Percentiles rank a stretch among this genome's conserved stretches.
These are phyloP conservation scores for Allantophomopsis lycopodina DNA, from an alignment of 2,329 filamentous ascomycete species.

Conservation along the genomic window DNA sequence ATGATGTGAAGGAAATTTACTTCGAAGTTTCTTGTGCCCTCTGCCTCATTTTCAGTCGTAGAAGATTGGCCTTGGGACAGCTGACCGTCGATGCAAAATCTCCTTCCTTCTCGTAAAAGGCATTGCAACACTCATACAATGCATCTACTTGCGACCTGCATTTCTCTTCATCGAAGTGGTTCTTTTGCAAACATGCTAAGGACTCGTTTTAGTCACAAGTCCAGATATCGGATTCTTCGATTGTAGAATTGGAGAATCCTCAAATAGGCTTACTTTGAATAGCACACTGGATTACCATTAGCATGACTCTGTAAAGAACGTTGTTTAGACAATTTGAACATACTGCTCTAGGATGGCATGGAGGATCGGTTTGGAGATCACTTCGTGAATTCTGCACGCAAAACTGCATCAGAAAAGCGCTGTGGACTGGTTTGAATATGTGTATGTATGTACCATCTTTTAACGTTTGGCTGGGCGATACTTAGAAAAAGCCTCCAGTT, in stretches of 20 bases:
- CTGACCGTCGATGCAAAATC: constrained; percentile 64
- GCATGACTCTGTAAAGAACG: too few species aligned
- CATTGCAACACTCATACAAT: constrained; percentile 85
- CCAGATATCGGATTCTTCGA: too few species aligned
- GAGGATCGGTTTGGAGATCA: constrained; percentile 60
- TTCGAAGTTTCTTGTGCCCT: constrained; percentile 15
- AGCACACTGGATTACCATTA: constrained; percentile 46
- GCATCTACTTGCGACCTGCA: constrained; percentile 70
- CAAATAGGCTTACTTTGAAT: constrained; percentile 59
- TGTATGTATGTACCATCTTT: too few species aligned
- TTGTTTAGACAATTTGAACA: constrained; percentile 19
- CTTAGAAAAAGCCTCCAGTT: too few species aligned
- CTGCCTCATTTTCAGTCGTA: constrained; percentile 79
- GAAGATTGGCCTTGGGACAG: constrained; percentile 70
- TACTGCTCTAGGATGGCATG: constrained; percentile 77
- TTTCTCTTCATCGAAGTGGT: constrained; percentile 73
- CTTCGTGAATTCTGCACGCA: too few species aligned
- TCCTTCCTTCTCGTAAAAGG: constrained; percentile 71
- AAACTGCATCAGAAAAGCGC: too few species aligned
- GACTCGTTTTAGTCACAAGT: neutral
- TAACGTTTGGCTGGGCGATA: too few species aligned
- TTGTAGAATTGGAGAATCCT: constrained; percentile 5
- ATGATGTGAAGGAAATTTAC: neutral
- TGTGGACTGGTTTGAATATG: too few species aligned
- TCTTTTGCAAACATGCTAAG: constrained; percentile 70